Base-by-base conservation (phyloP, 768 basidiomycete species). In the Dendrothele bispora region DNA sequence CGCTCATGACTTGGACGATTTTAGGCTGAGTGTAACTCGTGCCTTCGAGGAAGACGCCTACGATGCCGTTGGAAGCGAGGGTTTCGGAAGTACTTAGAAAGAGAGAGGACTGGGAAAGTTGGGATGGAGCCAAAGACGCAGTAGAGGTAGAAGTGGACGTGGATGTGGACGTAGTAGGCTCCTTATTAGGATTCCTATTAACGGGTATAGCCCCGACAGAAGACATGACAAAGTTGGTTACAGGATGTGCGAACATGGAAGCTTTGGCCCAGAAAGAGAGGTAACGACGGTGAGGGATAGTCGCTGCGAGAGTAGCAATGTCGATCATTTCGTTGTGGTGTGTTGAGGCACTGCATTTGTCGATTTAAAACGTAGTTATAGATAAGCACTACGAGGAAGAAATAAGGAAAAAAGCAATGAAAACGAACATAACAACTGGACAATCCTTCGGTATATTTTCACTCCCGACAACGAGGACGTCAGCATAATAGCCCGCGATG, bases 151-250 rank as follows among this genome's bases (percentile, higher is more conserved):
- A 5, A 20, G 43, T 25, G 12, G 17, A 29, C 48, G 21, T 41
- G 39, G 2, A 37, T 7, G 32, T 7, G 27, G 26, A 26, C 21
- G 50, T 26, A 15, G 54, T 55, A n/a, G n/a, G n/a, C n/a, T n/a
- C n/a, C n/a, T n/a, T n/a, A 52, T 84, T 80, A 26, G 73, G 82
- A 58, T 80, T 83, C 24, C 87, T 65, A 50, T 79, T 71, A 17
- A 89, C 84, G n/a, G 85, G 82, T 49, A 90, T 86, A 51, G 84
- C 85, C 4, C 84, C 86, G 0, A 82, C 79, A 37, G 83, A 81
- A 4, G 71, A 66, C 26, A 88, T 67, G 30, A 88, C 62, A 1
- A 70, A 68, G 1, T 75, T 70, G 2, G 71, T 55, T 1, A 83
- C 55, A 0, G 80, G 82, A 51, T 84, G 80, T 21, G 66, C 68